Conservation (phyloP, 2,329 filamentous ascomycete species). For the Trichoderma asperellum region DNA sequence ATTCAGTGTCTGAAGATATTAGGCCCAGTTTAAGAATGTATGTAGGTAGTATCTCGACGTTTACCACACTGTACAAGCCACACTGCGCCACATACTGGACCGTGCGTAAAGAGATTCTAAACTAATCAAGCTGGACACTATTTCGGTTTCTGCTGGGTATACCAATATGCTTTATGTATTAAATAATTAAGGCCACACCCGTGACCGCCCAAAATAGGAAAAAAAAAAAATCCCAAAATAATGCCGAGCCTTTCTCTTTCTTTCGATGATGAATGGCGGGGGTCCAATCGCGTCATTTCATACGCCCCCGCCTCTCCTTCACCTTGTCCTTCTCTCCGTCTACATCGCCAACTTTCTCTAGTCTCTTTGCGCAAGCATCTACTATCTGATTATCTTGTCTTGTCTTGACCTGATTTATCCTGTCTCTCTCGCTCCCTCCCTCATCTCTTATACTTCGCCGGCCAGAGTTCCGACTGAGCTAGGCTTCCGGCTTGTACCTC, state of each 20-base stretch:
- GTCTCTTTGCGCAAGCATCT: background rate
- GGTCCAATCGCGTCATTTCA: slow-evolving; percentile 31
- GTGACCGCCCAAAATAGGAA: slow-evolving; percentile 25
- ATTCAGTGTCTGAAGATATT: too few species aligned
- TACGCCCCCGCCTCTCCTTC: slow-evolving; percentile 16
- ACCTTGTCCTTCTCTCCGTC: background rate
- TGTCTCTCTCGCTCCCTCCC: background rate
- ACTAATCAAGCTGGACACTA: too few species aligned
- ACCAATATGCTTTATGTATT: slow-evolving; percentile 5
- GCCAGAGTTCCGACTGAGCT: slow-evolving; percentile 42
- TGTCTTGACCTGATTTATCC: background rate
- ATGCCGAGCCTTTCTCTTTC: slow-evolving; percentile 28
- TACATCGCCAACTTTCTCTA: background rate
- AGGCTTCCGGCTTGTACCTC: slow-evolving; percentile 62
- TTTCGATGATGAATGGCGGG: slow-evolving; percentile 30
- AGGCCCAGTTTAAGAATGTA: too few species aligned
- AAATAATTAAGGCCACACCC: slow-evolving; percentile 24
- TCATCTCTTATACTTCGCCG: slow-evolving; percentile 38
- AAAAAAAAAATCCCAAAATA: background rate
- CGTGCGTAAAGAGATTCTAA: too few species aligned
- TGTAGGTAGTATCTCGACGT: too few species aligned
- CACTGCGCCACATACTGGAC: too few species aligned
- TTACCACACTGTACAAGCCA: too few species aligned
- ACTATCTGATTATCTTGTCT: background rate
- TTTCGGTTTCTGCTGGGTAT: too few species aligned